Conservation (phyloP, 495 filamentous ascomycete genomes). For the Trichoderma gamsii region DNA sequence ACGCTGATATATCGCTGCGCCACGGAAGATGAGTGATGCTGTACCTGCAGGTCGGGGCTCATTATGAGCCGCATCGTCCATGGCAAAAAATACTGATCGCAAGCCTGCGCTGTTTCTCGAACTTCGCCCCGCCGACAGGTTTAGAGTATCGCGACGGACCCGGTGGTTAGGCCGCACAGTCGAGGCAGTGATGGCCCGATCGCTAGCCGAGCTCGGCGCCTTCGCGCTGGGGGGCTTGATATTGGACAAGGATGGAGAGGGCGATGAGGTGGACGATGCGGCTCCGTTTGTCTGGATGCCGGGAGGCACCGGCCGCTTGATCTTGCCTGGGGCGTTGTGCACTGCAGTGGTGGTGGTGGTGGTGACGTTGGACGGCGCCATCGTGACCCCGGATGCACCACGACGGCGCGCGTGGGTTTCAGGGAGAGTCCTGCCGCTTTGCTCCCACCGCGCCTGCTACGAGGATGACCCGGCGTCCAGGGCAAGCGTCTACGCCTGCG, state of each 20-base stretch:
- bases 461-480: background rate
- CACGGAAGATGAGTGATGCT: slow-evolving; percentile 25
- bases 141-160: slow-evolving; percentile 40
- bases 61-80: slow-evolving; percentile 30
- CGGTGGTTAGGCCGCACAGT: slow-evolving; percentile 47
- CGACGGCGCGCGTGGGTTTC: slow-evolving; percentile 8
- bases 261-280: slow-evolving; percentile 55
- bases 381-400: slow-evolving; percentile 19
- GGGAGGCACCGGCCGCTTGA: slow-evolving; percentile 67
- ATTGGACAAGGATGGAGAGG: slow-evolving; percentile 59
- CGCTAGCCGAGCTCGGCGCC: slow-evolving; percentile 37
- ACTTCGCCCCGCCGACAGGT: slow-evolving; percentile 32
- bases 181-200: slow-evolving; percentile 30
- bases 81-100: slow-evolving; percentile 38
- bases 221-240: slow-evolving; percentile 51
- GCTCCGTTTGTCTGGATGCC: slow-evolving; percentile 64
- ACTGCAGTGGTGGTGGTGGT: slow-evolving; percentile 25
- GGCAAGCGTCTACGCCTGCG: slow-evolving; percentile 7
- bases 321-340: slow-evolving; percentile 54
- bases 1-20: slow-evolving; percentile 11
- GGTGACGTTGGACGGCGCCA: slow-evolving; percentile 42
- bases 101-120: slow-evolving; percentile 39
- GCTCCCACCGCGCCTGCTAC: background rate
- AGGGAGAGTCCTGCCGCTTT: background rate
- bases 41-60: slow-evolving; percentile 40